Conservation (phyloP, 768 basidiomycete species). For the Rhodocollybia butyracea region DNA sequence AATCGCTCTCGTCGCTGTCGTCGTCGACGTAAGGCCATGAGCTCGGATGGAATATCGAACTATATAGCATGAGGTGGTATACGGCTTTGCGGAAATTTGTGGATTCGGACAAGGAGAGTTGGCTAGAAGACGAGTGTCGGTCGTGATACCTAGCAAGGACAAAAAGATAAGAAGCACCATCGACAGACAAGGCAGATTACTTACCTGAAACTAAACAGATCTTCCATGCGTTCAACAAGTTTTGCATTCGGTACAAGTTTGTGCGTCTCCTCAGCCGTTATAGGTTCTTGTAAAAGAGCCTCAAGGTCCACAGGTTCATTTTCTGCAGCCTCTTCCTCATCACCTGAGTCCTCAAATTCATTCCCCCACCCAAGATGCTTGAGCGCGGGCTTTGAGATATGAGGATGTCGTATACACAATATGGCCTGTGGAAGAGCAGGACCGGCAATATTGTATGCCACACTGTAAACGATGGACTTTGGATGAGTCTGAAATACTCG, state of each 20-base stretch:
- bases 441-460: no score
- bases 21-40: not conserved
- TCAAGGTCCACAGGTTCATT: not conserved
- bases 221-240: conserved; percentile 28
- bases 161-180: not conserved
- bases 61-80: conserved; percentile 12
- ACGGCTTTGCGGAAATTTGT: conserved; percentile 11
- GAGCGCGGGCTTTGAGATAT: not conserved
- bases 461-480: no score
- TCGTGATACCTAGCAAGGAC: conserved; percentile 33
- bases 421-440: no score
- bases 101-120: conserved; percentile 28
- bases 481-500: no score
- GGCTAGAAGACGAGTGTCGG: conserved; percentile 25
- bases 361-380: no score
- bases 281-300: conserved; percentile 4
- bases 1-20: not conserved
- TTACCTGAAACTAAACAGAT: conserved; percentile 37
- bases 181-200: not conserved
- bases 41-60: not conserved
- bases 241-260: conserved; percentile 20
- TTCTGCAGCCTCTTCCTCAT: conserved; percentile 10
- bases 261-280: conserved; percentile 18
- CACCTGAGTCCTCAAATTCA: not conserved
- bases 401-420: no score